Base-by-base conservation (phyloP, 495 filamentous ascomycete genomes). In the Apodospora peruviana region DNA sequence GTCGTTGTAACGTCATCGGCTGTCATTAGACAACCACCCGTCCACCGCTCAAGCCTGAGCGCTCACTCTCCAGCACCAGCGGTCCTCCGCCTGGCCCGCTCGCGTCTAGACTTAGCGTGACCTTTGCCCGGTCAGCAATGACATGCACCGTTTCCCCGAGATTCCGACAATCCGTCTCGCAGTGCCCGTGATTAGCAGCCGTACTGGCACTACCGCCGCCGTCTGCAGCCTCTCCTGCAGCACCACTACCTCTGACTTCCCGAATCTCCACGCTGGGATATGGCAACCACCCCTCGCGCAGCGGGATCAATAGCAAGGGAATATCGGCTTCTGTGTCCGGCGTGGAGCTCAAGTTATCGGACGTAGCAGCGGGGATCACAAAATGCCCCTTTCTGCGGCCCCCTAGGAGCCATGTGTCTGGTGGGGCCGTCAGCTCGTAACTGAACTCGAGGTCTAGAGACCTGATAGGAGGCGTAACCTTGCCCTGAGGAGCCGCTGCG, bases 331-430 rank as follows among this genome's bases (percentile, higher is more conserved):
- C 71, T 11, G 70, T 73, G 24, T 64, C 67, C 16, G 60, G 47
- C 5, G 61, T 64, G 25, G 60, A 65, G 72, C 48, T 61, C 43
- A 58, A 35, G 37, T 47, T 35, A 18, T 34, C 40, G 22, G 56
- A 51, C 20, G 58, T 51, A n/a, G 59, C 58, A 4, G 55, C 58
- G 2, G 70, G 72, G 21, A 80, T 82, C 2, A 79, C 76, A 64
- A 95, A 95, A 53, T 88, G 86, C 1, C 81, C 85, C 49, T 86
- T 84, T 19, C 87, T 76, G 29, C 83, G 77, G 0, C 94, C 93
- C 23, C 89, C 90, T 4, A 97, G 68, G 1, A 95, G 76, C 91
- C 91, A 98, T 1, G 74, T 72, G 11, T 94, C 90, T 0, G 80
- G 65, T 27, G 84, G 79, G 10, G 87, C 84, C 34, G 86, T 80